These are phyloP conservation scores for Thielaviopsis euricoi DNA, from an alignment of 2,329 filamentous ascomycete genomes.

Conservation along the genomic window DNA sequence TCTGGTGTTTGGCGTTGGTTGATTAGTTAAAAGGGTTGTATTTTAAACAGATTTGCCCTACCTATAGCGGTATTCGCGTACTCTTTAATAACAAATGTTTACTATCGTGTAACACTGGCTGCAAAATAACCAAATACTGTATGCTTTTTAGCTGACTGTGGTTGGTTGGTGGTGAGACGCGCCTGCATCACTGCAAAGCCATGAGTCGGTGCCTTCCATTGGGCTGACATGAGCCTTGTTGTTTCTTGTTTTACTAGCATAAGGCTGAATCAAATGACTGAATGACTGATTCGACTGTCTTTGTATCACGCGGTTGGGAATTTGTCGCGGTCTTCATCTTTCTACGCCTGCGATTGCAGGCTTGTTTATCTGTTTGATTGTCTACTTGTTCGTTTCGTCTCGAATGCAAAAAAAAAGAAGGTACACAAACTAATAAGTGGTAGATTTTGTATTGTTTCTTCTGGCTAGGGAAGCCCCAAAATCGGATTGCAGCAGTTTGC, in stretches of 20 bases:
- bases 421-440: not conserved
- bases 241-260: not conserved
- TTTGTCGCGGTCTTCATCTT: not conserved
- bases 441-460: not conserved
- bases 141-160: not conserved
- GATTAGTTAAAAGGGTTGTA: not conserved
- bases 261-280: not conserved
- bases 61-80: not conserved
- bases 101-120: not conserved
- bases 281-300: not conserved
- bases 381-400: not conserved
- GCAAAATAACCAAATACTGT: not conserved
- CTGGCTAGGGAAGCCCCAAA: not conserved
- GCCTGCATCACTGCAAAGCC: too few species aligned
- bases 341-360: not conserved
- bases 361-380: too few species aligned
- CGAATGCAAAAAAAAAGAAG: not conserved
- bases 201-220: not conserved
- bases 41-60: not conserved
- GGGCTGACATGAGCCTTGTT: not conserved
- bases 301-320: not conserved
- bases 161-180: not conserved
- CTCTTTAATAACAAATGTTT: not conserved
- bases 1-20: not conserved
- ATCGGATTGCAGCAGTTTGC: not conserved